Base-by-base conservation (phyloP, 1,284 basidiomycete species). In the Ganoderma sp. region DNA sequence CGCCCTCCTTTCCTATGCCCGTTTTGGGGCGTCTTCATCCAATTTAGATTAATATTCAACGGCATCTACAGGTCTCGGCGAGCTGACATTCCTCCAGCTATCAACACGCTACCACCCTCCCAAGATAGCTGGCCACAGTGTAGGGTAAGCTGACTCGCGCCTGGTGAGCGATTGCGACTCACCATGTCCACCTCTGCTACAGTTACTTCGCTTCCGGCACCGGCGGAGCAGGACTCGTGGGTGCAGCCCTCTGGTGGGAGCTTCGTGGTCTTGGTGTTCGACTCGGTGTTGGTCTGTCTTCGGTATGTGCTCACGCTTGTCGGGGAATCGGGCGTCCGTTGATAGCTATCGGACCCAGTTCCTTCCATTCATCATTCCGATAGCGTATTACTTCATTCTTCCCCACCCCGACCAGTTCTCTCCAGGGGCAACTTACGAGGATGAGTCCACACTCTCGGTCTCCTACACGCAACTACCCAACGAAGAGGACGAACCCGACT, bases 221-320 rank as follows among this genome's bases (percentile, higher is more conserved):
- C 0, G 97, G 97, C 1, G 95, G 93, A 1, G 97, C 97, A 0
- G 97, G 97, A 0, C 86, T 99, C 5, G 91, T 93, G 0, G 98
- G 97, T 6, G 96, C 97, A 0, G 91, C 92, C 50, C 79, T 98
- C 7, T 99, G 97, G 97, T 99, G 97, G 97, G 84, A 96, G 72
- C 83, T 99, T 0, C 85, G 98, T 43, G 88, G 89, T 0, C 80
- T 98, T 1, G 97, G 97, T 15, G 95, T 99, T 7, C 87, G 89
- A 61, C 77, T 82, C 8, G 98, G 97, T 0, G 89, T 99, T 28
- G 92, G 94, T 0, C 77, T 96, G 19, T 95, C 93, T 5, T 86
- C 90, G 17, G 92, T 92, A 76, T 61, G 89, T 79, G 34, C 17
- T 64, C 37, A 6, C 5, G 22, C 37, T 10, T 10, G 15, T 7